A percentile compares a stretch with the other conserved stretches of the same genome.
These are phyloP conservation scores for Panicum hallii DNA, from an alignment of 202 grass and related monocot species.

Conservation along the genomic window DNA sequence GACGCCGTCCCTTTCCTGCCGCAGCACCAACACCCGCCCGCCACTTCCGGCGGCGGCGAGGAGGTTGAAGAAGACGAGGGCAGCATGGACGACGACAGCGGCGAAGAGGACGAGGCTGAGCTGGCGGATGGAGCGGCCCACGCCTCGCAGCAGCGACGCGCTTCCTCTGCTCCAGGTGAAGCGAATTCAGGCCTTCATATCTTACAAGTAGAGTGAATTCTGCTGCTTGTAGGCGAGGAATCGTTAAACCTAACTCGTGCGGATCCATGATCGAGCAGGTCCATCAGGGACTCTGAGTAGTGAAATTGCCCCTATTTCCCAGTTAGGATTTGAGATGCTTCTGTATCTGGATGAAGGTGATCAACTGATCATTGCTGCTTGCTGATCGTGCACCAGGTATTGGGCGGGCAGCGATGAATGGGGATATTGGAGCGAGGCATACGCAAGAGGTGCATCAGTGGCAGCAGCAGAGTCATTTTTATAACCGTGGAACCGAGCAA, in stretches of 20 bases:
- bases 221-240: neutral
- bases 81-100: constrained; percentile 42
- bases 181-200: neutral
- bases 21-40: constrained; percentile 32
- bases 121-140: constrained; percentile 22
- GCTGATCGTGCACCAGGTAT: constrained; percentile 14
- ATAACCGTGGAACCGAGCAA: constrained; percentile 14
- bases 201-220: neutral
- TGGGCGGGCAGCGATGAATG: constrained; percentile 8
- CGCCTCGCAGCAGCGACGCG: constrained; percentile 47
- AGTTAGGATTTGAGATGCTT: neutral
- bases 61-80: constrained; percentile 48
- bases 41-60: constrained; percentile 41
- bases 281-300: neutral
- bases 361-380: constrained; percentile 41
- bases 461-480: constrained; percentile 32
- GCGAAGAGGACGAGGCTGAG: constrained; percentile 42
- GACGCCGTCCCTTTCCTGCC: constrained; percentile 43
- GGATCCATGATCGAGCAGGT: neutral
- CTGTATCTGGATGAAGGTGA: constrained; percentile 34
- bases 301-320: neutral
- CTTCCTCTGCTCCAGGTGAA: constrained; percentile 47
- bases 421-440: constrained; percentile 27
- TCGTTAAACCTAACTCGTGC: neutral
- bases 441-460: constrained; percentile 43